These are phyloP conservation scores for Pholiota conissans DNA, from an alignment of 768 basidiomycete genomes.

Conservation along the genomic window DNA sequence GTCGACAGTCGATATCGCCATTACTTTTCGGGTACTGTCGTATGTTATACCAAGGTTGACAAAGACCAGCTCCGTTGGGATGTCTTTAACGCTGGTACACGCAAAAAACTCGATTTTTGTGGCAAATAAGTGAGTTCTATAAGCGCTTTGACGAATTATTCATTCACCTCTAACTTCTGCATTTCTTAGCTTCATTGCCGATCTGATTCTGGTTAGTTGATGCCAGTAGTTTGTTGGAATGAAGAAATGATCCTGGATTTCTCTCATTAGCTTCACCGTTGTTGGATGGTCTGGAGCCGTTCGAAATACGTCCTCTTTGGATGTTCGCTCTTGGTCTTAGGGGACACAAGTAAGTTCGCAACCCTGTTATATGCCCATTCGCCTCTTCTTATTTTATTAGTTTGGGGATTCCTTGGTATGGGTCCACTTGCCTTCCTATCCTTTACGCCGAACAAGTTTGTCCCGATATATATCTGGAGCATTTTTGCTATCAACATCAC, in stretches of 20 bases:
- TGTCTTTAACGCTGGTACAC: not conserved
- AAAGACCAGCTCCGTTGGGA: too few relatives aligned
- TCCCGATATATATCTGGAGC: conserved; percentile 23
- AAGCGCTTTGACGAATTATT: not conserved
- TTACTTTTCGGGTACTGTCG: conserved; percentile 2
- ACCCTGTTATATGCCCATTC: not conserved
- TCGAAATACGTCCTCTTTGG: conserved; percentile 19
- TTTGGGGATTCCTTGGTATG: conserved; percentile 20
- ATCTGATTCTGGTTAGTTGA: conserved; percentile 23
- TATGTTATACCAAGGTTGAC: not conserved
- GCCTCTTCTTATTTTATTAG: conserved; percentile 5
- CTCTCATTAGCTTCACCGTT: conserved; percentile 22
- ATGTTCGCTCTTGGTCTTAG: conserved; percentile 18
- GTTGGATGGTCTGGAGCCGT: conserved; percentile 28
- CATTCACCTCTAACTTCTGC: not conserved
- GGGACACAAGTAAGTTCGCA: conserved; percentile 20
- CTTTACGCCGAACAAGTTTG: not conserved
- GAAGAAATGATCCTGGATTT: not conserved
- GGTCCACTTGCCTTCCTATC: not conserved
- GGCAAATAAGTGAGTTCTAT: conserved; percentile 24
- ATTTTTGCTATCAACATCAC: conserved; percentile 24
- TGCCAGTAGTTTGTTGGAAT: not conserved
- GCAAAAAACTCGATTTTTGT: conserved; percentile 23
- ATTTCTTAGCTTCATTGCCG: conserved; percentile 24
- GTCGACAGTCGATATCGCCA: conserved; percentile 22